Evolutionary conservation across 2,329 filamentous ascomycete genomes (phyloP), one percentile per base, ranked within the genome.

Genomic region (Torrubiella hemipterigena): DNA sequence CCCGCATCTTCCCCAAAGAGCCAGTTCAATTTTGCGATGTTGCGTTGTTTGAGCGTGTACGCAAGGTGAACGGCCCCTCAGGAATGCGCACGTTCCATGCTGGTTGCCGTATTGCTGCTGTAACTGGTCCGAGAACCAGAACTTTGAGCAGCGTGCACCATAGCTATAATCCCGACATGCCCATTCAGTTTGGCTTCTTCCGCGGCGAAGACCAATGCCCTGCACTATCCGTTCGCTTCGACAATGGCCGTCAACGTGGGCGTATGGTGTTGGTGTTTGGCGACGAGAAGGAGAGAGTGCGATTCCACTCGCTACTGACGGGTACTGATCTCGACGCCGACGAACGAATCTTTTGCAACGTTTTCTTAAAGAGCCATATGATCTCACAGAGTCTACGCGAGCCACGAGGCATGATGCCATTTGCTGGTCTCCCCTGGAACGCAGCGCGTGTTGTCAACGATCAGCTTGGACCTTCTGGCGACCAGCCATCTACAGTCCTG

Each of bases 211-310:
- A 73, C 33, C 77, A 78, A 8, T 64, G 71, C 7, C 78, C 82
- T 1, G 76, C 75, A 7, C 65, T 85, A 43, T 70, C 82, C 21
- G 56, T 93, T 20, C 77, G 79, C 25, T 76, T 84, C 31, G 74
- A 76, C 28, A 78, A 78, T 42, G 67, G 69, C 7, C 67, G 71
- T 15, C 61, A 69, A 24, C 74, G 76, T 36, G 81, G 81, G 21
- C 76, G 73, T 3, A 80, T 89, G 66, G 68, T 87, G 14, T 61
- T 93, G 42, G 78, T 81, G 0, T 94, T 95, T 54, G 65, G 70
- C 17, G 75, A 86, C 34, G 63, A 71, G n/a, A 70, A 74, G 35
- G 78, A 86, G 40, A 73, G 84, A 11, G 66, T 77, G 29, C 66
- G 65, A 19, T 67, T 93, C 31, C 81, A 89, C 48, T 78, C 74